Evolutionary conservation across 2,329 filamentous ascomycete species (phyloP), one percentile per base, ranked within the genome.

Genomic region (Pyrenochaeta sp.): DNA sequence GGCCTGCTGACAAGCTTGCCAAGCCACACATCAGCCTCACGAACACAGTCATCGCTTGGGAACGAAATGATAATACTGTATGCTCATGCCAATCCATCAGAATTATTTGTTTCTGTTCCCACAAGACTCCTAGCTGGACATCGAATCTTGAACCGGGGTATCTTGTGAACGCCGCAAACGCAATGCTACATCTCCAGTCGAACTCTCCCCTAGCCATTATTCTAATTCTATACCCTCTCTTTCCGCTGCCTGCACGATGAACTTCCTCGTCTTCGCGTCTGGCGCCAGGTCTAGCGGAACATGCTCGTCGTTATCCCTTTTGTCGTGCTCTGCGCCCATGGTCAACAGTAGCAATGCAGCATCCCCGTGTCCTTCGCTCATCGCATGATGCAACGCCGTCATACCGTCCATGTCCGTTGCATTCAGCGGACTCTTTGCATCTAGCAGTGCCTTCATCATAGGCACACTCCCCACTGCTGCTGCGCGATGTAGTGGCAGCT

Each of bases 391-490:
- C 67, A 99, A 80, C 3, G 95, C 89, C 20, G 95, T 98, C 73
- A 90, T 87, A 1, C 94, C 94, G 63, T 92, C 87, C 31, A 82
- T 80, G 78, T 99, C 95, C 2, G 89, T 88, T 2, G 92, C 88
- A 75, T 97, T 91, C 20, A 98, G 72, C 0, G 94, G 93, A 61
- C 91, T 96, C 59, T 82, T 84, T 67, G 90, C 86, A 14, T 97
- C 79, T 4, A 99, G 79, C 12, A 99, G 79, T 32, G 96, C 78
- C 65, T 87, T 90, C 42, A 96, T 82, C 79, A 99, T 92, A 4
- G 94, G 92, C n/a, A 90, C 85, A 3, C 90, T 94, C 6, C 96
- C 96, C 3, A 92, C 86, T 2, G 95, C 94, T 0, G 95, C 94
- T 2, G 95, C 95, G 15, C 95, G 87, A 76, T 99, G 96, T 21